phyloP scores from a whole-genome alignment of 2,329 filamentous ascomycete genomes.

The Sclerotinia nivalis region DNA sequence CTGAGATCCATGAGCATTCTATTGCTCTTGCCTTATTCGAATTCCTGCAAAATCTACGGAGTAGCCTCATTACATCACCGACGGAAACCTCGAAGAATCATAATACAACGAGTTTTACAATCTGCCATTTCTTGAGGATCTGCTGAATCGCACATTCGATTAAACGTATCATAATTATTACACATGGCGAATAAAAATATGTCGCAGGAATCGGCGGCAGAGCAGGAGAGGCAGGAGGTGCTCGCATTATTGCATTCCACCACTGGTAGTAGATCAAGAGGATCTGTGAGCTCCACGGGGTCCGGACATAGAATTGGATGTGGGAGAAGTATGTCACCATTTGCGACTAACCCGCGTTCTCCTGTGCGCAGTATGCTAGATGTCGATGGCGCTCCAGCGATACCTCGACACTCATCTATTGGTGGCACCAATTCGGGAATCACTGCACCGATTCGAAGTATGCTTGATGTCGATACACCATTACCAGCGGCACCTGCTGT shows the following conservation, averaged over 20 bases:
- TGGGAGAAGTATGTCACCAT: constrained; percentile 54
- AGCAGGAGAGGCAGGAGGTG: constrained; percentile 75
- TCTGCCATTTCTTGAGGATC: constrained; percentile 15
- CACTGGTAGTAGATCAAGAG: constrained; percentile 30
- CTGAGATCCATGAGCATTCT: constrained; percentile 23
- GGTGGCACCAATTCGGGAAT: constrained; percentile 20
- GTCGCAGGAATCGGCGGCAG: constrained; percentile 75
- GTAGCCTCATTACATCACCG: constrained; percentile 3
- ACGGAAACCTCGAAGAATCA: constrained; percentile 5
- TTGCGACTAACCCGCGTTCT: constrained; percentile 54
- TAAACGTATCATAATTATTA: background rate
- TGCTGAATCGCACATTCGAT: constrained; percentile 10
- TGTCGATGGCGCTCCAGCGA: constrained; percentile 32
- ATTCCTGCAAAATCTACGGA: background rate
- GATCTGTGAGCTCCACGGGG: constrained; percentile 39
- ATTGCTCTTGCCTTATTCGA: constrained; percentile 29
- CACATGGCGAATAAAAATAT: constrained; percentile 50
- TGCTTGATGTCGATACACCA: constrained; percentile 55
- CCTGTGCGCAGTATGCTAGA: constrained; percentile 64
- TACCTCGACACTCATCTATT: constrained; percentile 23
- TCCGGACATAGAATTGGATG: constrained; percentile 27
- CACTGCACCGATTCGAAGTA: constrained; percentile 57
- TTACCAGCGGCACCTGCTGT: constrained; percentile 46
- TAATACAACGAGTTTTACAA: background rate
- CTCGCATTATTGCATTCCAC: constrained; percentile 61